phyloP scores from a whole-genome alignment of 2,329 filamentous ascomycete species.

The Penicillium brasilianum region DNA sequence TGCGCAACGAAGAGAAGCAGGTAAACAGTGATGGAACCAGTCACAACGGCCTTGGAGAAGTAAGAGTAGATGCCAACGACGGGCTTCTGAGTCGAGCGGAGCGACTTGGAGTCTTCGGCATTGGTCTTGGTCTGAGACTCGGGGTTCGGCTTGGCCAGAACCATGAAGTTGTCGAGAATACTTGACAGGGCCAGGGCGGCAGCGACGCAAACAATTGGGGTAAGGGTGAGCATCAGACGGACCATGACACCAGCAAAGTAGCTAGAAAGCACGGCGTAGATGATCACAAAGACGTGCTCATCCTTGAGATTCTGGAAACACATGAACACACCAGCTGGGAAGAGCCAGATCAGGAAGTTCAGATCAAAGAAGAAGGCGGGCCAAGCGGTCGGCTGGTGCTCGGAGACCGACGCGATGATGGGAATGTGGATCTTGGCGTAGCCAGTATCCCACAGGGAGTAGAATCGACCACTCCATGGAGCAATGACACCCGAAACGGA shows the following conservation, averaged over 20 bases:
- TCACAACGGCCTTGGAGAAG: constrained; percentile 79
- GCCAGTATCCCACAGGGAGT: constrained; percentile 97
- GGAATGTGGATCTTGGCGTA: constrained; percentile 99
- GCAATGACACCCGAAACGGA: constrained; percentile 91
- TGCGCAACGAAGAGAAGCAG: constrained; percentile 93
- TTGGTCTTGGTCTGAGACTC: constrained; percentile 47
- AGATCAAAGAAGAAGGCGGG: constrained; percentile 99
- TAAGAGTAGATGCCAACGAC: constrained; percentile 81
- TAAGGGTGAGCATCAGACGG: constrained; percentile 95
- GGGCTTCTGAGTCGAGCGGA: constrained; percentile 74
- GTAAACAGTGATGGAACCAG: constrained; percentile 74
- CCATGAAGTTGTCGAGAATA: constrained; percentile 85
- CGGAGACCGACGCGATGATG: constrained; percentile 98
- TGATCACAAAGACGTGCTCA: constrained; percentile 97
- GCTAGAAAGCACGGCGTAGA: constrained; percentile 94
- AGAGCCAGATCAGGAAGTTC: constrained; percentile 98
- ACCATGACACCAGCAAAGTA: constrained; percentile 99
- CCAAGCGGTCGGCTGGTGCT: constrained; percentile 99
- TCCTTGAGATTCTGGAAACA: constrained; percentile 94
- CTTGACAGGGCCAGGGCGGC: constrained; percentile 86
- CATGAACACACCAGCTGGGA: constrained; percentile 97
- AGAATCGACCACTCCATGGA: constrained; percentile 97
- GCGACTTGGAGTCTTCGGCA: constrained; percentile 45
- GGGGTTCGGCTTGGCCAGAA: constrained; percentile 64
- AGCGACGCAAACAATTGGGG: constrained; percentile 92